phyloP scores from a whole-genome alignment of 371 early-diverging fungal species.

The Batkoa obscura region DNA sequence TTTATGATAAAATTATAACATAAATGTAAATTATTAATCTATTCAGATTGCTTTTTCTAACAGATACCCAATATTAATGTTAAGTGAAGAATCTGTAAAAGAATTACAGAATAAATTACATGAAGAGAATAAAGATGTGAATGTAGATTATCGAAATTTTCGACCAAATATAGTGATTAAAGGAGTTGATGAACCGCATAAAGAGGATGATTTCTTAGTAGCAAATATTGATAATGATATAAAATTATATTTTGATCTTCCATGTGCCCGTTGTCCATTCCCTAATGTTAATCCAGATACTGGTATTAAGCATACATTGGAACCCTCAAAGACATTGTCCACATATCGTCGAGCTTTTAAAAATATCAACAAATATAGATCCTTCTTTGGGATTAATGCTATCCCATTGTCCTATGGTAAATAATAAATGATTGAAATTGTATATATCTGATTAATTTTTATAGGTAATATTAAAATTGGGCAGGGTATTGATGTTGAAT shows the following conservation, averaged over 20 bases:
- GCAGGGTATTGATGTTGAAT: too few relatives aligned
- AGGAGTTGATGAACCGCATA: conserved; percentile 16
- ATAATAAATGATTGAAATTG: too few relatives aligned
- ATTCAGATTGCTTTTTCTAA: conserved; percentile 18
- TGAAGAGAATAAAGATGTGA: conserved; percentile 11
- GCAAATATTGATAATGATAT: conserved; percentile 11
- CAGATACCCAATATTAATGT: conserved; percentile 16
- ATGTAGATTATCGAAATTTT: conserved; percentile 15
- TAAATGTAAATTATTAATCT: too few relatives aligned
- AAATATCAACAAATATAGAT: conserved; percentile 11
- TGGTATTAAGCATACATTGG: conserved; percentile 14
- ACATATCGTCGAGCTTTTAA: conserved; percentile 8
- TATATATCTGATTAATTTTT: too few relatives aligned
- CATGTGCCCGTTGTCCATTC: conserved; percentile 9
- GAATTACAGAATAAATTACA: conserved; percentile 12
- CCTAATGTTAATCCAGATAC: conserved; percentile 20
- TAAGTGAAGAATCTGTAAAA: conserved; percentile 15
- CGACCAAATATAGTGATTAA: conserved; percentile 19
- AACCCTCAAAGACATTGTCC: conserved; percentile 20
- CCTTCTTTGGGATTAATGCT: conserved; percentile 16
- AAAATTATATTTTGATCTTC: conserved; percentile 1
- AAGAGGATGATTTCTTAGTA: conserved; percentile 19
- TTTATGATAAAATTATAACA: too few relatives aligned
- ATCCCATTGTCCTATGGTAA: conserved; percentile 8
- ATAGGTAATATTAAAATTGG: too few relatives aligned